Percentiles rank a stretch among this genome's conserved stretches.
These are phyloP conservation scores for Hypoxylon sp. DNA, from an alignment of 2,329 filamentous ascomycete genomes.

Conservation along the genomic window DNA sequence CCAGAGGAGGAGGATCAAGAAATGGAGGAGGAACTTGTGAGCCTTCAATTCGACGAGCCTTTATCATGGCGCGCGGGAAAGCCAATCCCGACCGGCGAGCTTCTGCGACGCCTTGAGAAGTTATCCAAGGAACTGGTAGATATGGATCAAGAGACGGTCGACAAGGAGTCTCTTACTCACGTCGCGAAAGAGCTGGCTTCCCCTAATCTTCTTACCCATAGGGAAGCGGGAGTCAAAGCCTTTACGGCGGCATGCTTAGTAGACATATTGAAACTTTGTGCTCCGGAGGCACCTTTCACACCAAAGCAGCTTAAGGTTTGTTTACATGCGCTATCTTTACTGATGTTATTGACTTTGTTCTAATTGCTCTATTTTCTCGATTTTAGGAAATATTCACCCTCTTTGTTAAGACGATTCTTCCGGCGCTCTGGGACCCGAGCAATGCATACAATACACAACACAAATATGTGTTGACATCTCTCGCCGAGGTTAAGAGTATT, in stretches of 20 bases:
- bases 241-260: conserved; percentile 91
- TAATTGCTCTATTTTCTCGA: conserved; percentile 41
- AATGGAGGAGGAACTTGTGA: conserved; percentile 59
- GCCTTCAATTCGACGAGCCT: conserved; percentile 85
- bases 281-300: conserved; percentile 95
- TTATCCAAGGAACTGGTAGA: conserved; percentile 87
- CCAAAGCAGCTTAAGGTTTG: conserved; percentile 88
- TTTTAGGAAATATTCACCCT: conserved; percentile 90
- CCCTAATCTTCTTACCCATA: conserved; percentile 87
- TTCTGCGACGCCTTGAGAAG: conserved; percentile 84
- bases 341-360: conserved; percentile 25
- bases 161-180: conserved; percentile 84
- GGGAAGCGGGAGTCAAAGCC: conserved; percentile 93
- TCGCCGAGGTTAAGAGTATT: conserved; percentile 95
- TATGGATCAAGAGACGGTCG: conserved; percentile 88
- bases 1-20: conserved; percentile 59
- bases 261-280: conserved; percentile 92
- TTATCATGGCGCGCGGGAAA: conserved; percentile 94
- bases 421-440: conserved; percentile 86
- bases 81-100: conserved; percentile 85
- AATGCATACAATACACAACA: conserved; percentile 95
- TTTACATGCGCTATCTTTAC: conserved; percentile 21
- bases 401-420: conserved; percentile 86
- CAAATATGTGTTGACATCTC: conserved; percentile 88
- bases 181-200: conserved; percentile 89